Conservation (phyloP, 2,329 filamentous ascomycete species). For the Cercospora citrullina region DNA sequence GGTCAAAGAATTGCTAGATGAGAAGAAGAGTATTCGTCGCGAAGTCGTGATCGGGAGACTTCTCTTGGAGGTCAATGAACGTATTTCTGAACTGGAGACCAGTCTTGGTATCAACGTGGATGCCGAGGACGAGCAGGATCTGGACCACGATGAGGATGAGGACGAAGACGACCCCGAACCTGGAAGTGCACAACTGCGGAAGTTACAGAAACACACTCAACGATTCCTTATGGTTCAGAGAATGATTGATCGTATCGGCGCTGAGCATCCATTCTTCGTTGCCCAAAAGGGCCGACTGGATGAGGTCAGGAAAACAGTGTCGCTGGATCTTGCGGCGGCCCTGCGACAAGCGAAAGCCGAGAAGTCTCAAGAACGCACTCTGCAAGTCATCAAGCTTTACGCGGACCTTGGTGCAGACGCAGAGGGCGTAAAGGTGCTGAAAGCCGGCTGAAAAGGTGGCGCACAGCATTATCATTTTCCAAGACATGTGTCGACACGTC, state of each 20-base stretch:
- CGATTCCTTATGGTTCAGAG: slow-evolving; percentile 59
- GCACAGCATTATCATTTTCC: not conserved
- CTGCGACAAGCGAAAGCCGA: slow-evolving; percentile 57
- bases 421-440: slow-evolving; percentile 60
- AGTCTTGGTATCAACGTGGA: slow-evolving; percentile 56
- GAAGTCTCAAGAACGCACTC: slow-evolving; percentile 45
- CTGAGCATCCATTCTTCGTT: slow-evolving; percentile 63
- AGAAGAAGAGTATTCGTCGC: slow-evolving; percentile 64
- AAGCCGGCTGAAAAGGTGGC: slow-evolving; percentile 35
- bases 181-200: slow-evolving; percentile 37
- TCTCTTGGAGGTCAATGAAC: slow-evolving; percentile 67
- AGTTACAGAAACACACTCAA: slow-evolving; percentile 57
- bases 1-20: slow-evolving; percentile 61
- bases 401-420: slow-evolving; percentile 60
- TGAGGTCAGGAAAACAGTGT: slow-evolving; percentile 61
- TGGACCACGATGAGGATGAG: slow-evolving; percentile 31
- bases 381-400: slow-evolving; percentile 62
- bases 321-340: slow-evolving; percentile 65
- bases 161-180: slow-evolving; percentile 41
- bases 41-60: slow-evolving; percentile 62
- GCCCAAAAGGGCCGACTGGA: slow-evolving; percentile 58
- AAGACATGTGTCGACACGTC: not conserved
- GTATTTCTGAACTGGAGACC: slow-evolving; percentile 64
- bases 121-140: slow-evolving; percentile 35
- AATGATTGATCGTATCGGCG: slow-evolving; percentile 53